Conservation (phyloP, 164 flowering plant genomes). For the Dillenia turbinata region DNA sequence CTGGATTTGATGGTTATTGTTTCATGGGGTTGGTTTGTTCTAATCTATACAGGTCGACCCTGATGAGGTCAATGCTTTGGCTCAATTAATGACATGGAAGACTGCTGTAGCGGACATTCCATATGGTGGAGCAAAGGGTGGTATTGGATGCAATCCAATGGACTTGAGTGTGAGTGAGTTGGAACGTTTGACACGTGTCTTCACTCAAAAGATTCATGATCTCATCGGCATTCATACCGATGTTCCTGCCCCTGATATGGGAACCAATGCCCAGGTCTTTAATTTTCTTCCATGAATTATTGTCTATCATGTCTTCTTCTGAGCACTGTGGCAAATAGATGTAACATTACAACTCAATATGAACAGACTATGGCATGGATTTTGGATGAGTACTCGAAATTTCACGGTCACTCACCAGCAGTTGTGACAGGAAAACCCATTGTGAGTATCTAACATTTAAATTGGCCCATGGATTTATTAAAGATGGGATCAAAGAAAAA, state of each 20-base stretch:
- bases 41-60: conserved; percentile 54
- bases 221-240: conserved; percentile 72
- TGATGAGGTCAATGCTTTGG: conserved; percentile 87
- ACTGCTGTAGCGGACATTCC: conserved; percentile 77
- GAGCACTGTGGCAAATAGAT: too few species aligned
- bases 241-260: conserved; percentile 90
- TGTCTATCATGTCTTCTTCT: neutral
- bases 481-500: neutral
- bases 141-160: conserved; percentile 70
- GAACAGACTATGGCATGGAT: conserved; percentile 89
- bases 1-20: too few species aligned
- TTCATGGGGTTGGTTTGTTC: too few species aligned
- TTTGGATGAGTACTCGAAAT: conserved; percentile 80
- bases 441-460: conserved; percentile 28
- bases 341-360: neutral
- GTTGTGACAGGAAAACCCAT: conserved; percentile 82
- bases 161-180: conserved; percentile 58
- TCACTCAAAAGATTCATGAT: conserved; percentile 86
- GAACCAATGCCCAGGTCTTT: conserved; percentile 71
- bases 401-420: conserved; percentile 85
- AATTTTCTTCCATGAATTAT: neutral
- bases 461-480: too few species aligned
- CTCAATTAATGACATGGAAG: conserved; percentile 90
- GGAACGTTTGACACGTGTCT: conserved; percentile 79
- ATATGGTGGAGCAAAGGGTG: conserved; percentile 88